Evolutionary conservation across 495 filamentous ascomycete genomes (phyloP).

Genomic region (Aspergillus biplanus): DNA sequence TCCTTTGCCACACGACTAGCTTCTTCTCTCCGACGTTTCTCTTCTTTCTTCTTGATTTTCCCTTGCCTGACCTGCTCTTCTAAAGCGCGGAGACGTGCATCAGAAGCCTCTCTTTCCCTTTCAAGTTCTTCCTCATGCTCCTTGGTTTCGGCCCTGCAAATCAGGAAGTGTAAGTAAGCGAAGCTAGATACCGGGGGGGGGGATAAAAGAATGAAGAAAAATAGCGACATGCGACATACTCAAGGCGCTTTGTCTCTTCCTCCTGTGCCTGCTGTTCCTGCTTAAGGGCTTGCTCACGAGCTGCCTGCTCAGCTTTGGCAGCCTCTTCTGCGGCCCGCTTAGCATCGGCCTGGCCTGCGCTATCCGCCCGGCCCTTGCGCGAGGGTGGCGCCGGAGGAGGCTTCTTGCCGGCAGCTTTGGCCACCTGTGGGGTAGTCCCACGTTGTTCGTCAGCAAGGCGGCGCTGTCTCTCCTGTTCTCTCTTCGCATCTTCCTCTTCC

Average conservation of each 20-base stretch:
- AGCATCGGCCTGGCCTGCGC: constrained; percentile 58
- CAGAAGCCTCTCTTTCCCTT: constrained; percentile 77
- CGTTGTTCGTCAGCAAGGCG: constrained; percentile 83
- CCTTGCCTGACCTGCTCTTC: constrained; percentile 93
- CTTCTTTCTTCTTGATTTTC: constrained; percentile 96
- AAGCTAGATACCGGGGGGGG: not conserved
- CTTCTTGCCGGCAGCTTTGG: constrained; percentile 68
- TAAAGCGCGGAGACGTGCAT: constrained; percentile 80
- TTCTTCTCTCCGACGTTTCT: constrained; percentile 88
- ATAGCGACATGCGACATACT: constrained; percentile 73
- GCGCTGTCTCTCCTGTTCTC: constrained; percentile 84
- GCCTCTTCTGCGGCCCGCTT: constrained; percentile 61
- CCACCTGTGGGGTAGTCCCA: constrained; percentile 55
- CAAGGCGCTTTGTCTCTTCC: constrained; percentile 71
- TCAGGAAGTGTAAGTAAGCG: constrained; percentile 35
- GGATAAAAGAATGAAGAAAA: not conserved
- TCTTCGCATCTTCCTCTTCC: constrained; percentile 92
- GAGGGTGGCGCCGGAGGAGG: constrained; percentile 84
- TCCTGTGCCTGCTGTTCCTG: constrained; percentile 81
- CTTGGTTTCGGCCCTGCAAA: constrained; percentile 70
- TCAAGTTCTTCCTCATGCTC: constrained; percentile 78
- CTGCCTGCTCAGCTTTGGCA: constrained; percentile 52
- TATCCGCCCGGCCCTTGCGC: constrained; percentile 70
- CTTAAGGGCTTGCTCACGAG: constrained; percentile 60
- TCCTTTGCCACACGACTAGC: constrained; percentile 84